Base-by-base conservation (phyloP, 768 basidiomycete species). In the Aureoboletus auriporus region DNA sequence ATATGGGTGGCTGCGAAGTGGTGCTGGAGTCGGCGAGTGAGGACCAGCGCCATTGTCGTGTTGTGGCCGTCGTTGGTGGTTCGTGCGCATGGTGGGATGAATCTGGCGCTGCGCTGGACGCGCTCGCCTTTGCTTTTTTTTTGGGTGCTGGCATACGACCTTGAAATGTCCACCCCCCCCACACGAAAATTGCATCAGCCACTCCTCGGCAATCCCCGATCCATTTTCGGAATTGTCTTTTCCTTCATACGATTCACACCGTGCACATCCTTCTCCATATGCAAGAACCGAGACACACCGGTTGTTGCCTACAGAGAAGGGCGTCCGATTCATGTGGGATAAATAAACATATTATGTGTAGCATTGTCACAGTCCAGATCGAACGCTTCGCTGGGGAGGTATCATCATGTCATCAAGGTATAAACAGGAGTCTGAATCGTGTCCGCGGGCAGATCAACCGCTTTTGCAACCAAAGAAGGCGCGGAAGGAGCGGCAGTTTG, bases 1-100 rank as follows among this genome's bases (percentile, higher is more conserved):
- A 93, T 53, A 93, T 70, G 33, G 90, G 85, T 6, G 89, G 78
- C 34, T 77, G 75, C 52, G 71, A 77, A 55, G 77, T 86, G 38
- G 79, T 75, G 44, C 75, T 76, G 9, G 82, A 75, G 67, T 89
- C 86, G 34, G 87, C 81, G 49, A 93, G 72, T 41, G 79, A 75
- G 48, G 76, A 73, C 89, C 89, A 91, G 45, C 78, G 69, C 86
- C 68, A 69, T 56, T 34, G 54, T 50, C 58, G 5, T 38, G 40
- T 42, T 11, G 17, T 39, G 37, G 40, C 38, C 2, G 48, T n/a
- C 43, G 17, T 47, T 47, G 39, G 8, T 52, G 56, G 56, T 46
- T 51, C 46, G 51, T 58, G 64, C 47, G 52, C 57, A 50, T 52
- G 30, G 37, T 44, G 53, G 44, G 46, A 51, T 57, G 47, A 16